A percentile compares a stretch with the other conserved stretches of the same genome.
Conservation (phyloP, 805 yeast species). For the Kuraishia ogatae region DNA sequence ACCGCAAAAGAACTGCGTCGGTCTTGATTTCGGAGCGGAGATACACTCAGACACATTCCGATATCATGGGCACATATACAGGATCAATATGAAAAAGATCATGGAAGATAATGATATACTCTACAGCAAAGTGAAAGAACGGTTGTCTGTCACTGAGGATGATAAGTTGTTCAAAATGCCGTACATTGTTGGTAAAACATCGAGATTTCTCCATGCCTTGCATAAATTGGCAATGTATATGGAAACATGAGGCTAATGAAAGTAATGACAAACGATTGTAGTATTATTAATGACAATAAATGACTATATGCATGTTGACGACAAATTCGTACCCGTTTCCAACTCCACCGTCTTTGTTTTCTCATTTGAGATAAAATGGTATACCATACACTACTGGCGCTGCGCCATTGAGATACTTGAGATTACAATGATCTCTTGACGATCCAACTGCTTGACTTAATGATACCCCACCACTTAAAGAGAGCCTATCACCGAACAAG, state of each 20-base stretch:
- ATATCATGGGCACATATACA: not conserved
- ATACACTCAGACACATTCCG: not conserved
- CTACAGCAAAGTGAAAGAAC: not conserved
- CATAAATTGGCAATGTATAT: not conserved
- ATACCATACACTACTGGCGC: slow-evolving; percentile 90
- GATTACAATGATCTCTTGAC: slow-evolving; percentile 60
- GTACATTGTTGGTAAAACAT: not conserved
- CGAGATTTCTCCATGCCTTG: not conserved
- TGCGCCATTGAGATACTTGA: slow-evolving; percentile 78
- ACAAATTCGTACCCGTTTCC: not conserved
- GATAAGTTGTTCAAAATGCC: not conserved
- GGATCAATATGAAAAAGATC: not conserved
- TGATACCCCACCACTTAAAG: slow-evolving; percentile 13
- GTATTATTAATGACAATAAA: not conserved
- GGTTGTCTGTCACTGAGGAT: not conserved
- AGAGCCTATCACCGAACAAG: slow-evolving; percentile 23
- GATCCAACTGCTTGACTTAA: slow-evolving; percentile 48
- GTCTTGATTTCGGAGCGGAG: not conserved
- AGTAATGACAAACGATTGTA: too few relatives aligned
- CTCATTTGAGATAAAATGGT: slow-evolving; percentile 36
- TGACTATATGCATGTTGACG: not conserved
- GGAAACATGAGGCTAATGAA: not conserved
- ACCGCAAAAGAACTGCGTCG: not conserved
- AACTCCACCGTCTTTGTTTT: not conserved
- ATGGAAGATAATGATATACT: not conserved